phyloP scores from a whole-genome alignment of 768 basidiomycete species.

The Hydnomerulius pinastri region DNA sequence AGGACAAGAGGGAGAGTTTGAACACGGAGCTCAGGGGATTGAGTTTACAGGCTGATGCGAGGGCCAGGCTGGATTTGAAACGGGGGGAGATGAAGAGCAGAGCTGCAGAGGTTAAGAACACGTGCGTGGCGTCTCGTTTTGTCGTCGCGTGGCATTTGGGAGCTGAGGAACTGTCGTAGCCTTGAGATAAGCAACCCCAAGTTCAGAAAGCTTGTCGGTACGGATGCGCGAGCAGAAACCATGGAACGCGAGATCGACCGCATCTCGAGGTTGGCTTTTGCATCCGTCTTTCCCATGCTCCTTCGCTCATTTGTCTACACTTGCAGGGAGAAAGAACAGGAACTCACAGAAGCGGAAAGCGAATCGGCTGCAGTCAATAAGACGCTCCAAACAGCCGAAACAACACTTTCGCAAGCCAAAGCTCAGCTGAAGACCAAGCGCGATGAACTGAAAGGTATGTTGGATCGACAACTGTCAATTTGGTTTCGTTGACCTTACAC shows the following conservation, averaged over 20 bases:
- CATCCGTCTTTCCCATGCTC: not conserved
- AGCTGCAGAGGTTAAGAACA: constrained; percentile 62
- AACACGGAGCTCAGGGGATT: constrained; percentile 70
- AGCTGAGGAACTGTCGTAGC: no score
- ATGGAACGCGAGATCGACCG: constrained; percentile 77
- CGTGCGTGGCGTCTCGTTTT: constrained; percentile 44
- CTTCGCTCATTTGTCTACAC: not conserved
- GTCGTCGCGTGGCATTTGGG: no score
- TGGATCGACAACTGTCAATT: not conserved
- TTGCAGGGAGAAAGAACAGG: constrained; percentile 67
- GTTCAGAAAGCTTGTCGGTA: constrained; percentile 66
- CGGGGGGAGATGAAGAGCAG: constrained; percentile 66
- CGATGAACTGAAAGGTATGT: constrained; percentile 61
- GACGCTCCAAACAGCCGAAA: constrained; percentile 63
- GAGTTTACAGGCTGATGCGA: constrained; percentile 75
- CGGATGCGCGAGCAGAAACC: constrained; percentile 55
- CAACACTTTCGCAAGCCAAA: constrained; percentile 59
- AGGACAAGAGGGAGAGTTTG: constrained; percentile 68
- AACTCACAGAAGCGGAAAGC: constrained; percentile 41
- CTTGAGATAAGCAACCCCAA: constrained; percentile 60
- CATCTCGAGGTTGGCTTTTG: constrained; percentile 52
- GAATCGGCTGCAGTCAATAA: constrained; percentile 48
- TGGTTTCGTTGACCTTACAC: not conserved
- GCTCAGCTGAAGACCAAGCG: constrained; percentile 61
- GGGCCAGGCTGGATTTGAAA: constrained; percentile 80